Evolutionary conservation across 228 moss, liverwort and hornwort species (phyloP).

Genomic region (Sphagnum fallax): DNA sequence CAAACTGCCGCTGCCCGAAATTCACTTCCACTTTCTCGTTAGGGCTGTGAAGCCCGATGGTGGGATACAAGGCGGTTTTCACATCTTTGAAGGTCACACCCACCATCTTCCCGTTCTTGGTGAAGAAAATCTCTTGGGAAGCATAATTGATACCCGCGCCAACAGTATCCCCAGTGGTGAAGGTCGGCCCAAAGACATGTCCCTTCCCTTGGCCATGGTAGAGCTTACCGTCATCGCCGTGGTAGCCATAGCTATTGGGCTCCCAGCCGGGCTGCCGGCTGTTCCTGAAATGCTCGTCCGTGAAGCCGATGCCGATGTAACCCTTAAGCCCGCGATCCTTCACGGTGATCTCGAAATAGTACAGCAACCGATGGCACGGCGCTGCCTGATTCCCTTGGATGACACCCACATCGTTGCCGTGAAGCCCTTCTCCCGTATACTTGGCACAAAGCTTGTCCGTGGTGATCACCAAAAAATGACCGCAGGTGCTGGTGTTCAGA

Average conservation of each 20-base stretch:
- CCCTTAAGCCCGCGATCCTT: conserved; percentile 39
- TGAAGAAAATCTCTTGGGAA: conserved; percentile 88
- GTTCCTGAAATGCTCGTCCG: conserved; percentile 89
- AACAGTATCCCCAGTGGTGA: conserved; percentile 77
- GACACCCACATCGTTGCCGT: conserved; percentile 45
- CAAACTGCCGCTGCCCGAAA: conserved; percentile 78
- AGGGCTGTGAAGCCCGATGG: conserved; percentile 81
- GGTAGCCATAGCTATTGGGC: conserved; percentile 72
- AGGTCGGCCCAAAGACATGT: conserved; percentile 59
- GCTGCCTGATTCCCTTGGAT: conserved; percentile 47
- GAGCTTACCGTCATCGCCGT: conserved; percentile 82
- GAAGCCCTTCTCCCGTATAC: conserved; percentile 24
- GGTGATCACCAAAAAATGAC: conserved; percentile 34
- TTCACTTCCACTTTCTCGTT: conserved; percentile 90
- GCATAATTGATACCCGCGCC: conserved; percentile 97
- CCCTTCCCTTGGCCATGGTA: conserved; percentile 62
- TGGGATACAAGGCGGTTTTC: conserved; percentile 69
- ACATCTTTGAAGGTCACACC: conserved; percentile 42
- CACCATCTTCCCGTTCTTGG: conserved; percentile 71
- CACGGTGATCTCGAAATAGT: conserved; percentile 41
- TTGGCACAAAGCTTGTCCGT: conserved; percentile 40
- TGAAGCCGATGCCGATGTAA: conserved; percentile 40
- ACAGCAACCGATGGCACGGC: conserved; percentile 32
- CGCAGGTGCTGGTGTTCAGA: conserved; percentile 44
- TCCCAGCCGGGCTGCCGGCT: conserved; percentile 96